phyloP scores from a whole-genome alignment of 2,329 filamentous ascomycete species.

The Rutstroemia sp. region DNA sequence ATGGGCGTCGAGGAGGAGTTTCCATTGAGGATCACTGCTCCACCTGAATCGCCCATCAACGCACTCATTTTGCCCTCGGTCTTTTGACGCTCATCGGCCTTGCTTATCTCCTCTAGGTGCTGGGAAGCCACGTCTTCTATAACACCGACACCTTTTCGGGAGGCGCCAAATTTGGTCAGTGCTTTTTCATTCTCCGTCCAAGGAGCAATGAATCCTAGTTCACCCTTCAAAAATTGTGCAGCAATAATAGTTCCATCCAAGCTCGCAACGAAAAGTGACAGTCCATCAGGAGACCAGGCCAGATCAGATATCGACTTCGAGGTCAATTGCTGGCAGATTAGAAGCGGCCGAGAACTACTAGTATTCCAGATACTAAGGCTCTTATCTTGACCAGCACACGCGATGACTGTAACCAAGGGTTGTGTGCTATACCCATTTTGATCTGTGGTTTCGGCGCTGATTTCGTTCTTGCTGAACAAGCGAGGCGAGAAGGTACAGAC shows the following conservation, averaged over 20 bases:
- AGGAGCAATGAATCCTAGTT: conserved; percentile 82
- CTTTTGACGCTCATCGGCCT: conserved; percentile 79
- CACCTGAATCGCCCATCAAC: conserved; percentile 79
- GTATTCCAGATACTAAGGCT: conserved; percentile 97
- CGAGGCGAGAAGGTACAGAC: conserved; percentile 95
- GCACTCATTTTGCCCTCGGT: conserved; percentile 96
- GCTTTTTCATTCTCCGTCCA: conserved; percentile 88
- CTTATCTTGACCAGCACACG: conserved; percentile 94
- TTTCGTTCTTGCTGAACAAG: conserved; percentile 69
- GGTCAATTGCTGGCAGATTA: conserved; percentile 82
- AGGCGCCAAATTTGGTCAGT: conserved; percentile 85
- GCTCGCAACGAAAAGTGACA: conserved; percentile 76
- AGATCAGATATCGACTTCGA: conserved; percentile 91
- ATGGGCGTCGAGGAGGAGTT: conserved; percentile 22
- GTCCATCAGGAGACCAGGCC: conserved; percentile 88
- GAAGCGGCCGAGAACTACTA: conserved; percentile 81
- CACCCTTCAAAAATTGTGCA: conserved; percentile 74
- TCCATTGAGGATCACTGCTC: conserved; percentile 25
- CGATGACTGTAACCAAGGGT: conserved; percentile 79
- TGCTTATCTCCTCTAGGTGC: conserved; percentile 82
- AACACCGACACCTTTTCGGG: conserved; percentile 81
- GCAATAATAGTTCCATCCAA: conserved; percentile 84
- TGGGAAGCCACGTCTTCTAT: conserved; percentile 88
- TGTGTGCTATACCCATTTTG: conserved; percentile 40
- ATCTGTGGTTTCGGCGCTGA: conserved; percentile 40